Conservation (phyloP, 768 basidiomycete species). For the Russula virescens region DNA sequence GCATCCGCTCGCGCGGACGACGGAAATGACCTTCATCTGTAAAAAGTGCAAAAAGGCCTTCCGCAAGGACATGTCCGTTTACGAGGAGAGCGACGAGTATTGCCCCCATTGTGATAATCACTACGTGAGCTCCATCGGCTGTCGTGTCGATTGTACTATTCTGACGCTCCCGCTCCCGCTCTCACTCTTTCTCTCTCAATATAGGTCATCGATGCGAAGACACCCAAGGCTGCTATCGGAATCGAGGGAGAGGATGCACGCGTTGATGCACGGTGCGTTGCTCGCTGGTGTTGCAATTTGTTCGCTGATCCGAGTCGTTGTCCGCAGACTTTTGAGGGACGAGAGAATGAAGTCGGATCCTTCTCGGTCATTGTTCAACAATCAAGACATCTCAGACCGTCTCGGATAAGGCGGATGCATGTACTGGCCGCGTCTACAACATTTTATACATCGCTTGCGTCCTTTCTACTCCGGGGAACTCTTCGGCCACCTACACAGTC, state of each 20-base stretch:
- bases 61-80: conserved; percentile 85
- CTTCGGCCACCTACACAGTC: not conserved
- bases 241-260: conserved; percentile 91
- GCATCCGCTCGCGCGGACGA: conserved; percentile 66
- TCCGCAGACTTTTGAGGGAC: conserved; percentile 78
- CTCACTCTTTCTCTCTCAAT: not conserved
- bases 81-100: conserved; percentile 97
- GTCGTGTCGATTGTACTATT: not conserved
- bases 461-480: not conserved
- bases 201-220: conserved; percentile 90
- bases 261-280: conserved; percentile 71
- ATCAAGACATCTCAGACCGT: conserved; percentile 42
- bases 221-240: conserved; percentile 74
- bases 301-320: conserved; percentile 4
- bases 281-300: not conserved
- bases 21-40: conserved; percentile 80
- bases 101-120: conserved; percentile 99
- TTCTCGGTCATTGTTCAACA: conserved; percentile 44
- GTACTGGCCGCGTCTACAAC: not conserved
- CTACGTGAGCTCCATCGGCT: conserved; percentile 57
- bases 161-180: not conserved
- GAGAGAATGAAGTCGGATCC: conserved; percentile 60
- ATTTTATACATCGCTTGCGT: not conserved
- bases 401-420: conserved; percentile 30
- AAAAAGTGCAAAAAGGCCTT: conserved; percentile 96